Percentiles rank a stretch among this genome's conserved stretches.
These are phyloP conservation scores for Cyclotella baltica DNA, from an alignment of 108 stramenopile species.

Conservation along the genomic window DNA sequence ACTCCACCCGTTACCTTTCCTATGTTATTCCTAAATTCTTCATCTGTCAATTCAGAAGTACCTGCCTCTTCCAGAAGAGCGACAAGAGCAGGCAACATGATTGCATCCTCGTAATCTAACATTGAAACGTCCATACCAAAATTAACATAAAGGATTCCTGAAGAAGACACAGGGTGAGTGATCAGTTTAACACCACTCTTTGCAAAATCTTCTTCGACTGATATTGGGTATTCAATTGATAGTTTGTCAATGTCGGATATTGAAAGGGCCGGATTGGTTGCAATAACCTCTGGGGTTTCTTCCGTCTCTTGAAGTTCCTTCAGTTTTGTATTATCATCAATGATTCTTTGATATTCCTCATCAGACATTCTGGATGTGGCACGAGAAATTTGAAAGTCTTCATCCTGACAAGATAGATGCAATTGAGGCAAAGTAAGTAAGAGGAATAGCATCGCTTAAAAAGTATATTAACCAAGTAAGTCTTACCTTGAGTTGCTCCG, in stretches of 20 bases:
- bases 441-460: not conserved
- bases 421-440: not conserved
- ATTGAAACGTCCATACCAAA: slow-evolving; percentile 83
- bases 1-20: slow-evolving; percentile 82
- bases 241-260: slow-evolving; percentile 56
- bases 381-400: slow-evolving; percentile 48
- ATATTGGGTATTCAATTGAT: slow-evolving; percentile 68
- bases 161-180: slow-evolving; percentile 70
- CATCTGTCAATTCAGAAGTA: slow-evolving; percentile 49
- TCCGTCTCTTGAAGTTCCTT: slow-evolving; percentile 71
- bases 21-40: slow-evolving; percentile 61
- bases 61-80: slow-evolving; percentile 80
- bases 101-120: slow-evolving; percentile 77
- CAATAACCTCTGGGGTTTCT: slow-evolving; percentile 82
- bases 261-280: slow-evolving; percentile 75
- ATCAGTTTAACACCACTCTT: slow-evolving; percentile 71
- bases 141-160: slow-evolving; percentile 89
- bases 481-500: slow-evolving; percentile 42
- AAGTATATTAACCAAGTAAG: not conserved
- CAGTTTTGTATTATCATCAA: slow-evolving; percentile 67
- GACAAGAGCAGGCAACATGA: slow-evolving; percentile 78
- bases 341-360: slow-evolving; percentile 58
- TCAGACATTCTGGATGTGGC: slow-evolving; percentile 50
- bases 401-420: slow-evolving; percentile 15
- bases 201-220: slow-evolving; percentile 52